A percentile compares a stretch with the other conserved stretches of the same genome.
These are phyloP conservation scores for Aspergillus asperescens DNA, from an alignment of 495 filamentous ascomycete genomes.

Conservation along the genomic window DNA sequence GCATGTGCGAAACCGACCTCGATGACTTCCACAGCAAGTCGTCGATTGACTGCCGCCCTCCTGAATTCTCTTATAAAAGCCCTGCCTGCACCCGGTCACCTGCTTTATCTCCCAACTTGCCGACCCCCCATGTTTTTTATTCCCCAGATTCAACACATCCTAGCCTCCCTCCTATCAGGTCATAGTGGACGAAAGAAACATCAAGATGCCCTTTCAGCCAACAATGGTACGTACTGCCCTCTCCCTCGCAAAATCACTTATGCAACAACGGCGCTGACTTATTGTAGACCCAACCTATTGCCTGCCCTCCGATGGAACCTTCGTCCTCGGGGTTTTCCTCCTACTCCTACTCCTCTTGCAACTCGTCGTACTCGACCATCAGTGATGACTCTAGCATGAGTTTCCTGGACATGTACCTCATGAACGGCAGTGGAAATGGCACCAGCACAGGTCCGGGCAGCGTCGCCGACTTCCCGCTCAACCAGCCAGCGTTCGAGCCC, in stretches of 20 bases:
- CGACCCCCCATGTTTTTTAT: slow-evolving; percentile 5
- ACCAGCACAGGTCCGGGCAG: neutral
- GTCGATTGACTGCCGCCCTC: neutral
- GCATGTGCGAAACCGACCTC: slow-evolving; percentile 18
- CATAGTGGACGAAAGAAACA: slow-evolving; percentile 9
- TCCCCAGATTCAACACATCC: slow-evolving; percentile 5
- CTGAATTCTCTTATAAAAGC: slow-evolving; percentile 2
- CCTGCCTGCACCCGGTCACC: slow-evolving; percentile 1
- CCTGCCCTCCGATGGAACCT: slow-evolving; percentile 24
- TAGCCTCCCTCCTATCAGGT: neutral
- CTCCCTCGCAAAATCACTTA: too few species aligned
- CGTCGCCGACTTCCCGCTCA: slow-evolving; percentile 14
- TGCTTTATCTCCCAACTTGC: slow-evolving; percentile 5
- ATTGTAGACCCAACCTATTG: slow-evolving; percentile 6
- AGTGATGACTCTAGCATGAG: slow-evolving; percentile 25
- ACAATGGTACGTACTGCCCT: slow-evolving; percentile 4
- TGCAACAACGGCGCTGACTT: neutral
- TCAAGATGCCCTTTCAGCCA: slow-evolving; percentile 9
- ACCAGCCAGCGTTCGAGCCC: slow-evolving; percentile 10
- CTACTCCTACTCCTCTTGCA: slow-evolving; percentile 11
- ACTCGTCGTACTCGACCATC: slow-evolving; percentile 19
- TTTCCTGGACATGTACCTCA: slow-evolving; percentile 28
- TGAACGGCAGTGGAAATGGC: slow-evolving; percentile 12
- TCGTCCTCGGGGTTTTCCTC: slow-evolving; percentile 20
- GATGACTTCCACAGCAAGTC: slow-evolving; percentile 13